Conservation (phyloP, 305 asterid species). For the Fraxinus floribunda region DNA sequence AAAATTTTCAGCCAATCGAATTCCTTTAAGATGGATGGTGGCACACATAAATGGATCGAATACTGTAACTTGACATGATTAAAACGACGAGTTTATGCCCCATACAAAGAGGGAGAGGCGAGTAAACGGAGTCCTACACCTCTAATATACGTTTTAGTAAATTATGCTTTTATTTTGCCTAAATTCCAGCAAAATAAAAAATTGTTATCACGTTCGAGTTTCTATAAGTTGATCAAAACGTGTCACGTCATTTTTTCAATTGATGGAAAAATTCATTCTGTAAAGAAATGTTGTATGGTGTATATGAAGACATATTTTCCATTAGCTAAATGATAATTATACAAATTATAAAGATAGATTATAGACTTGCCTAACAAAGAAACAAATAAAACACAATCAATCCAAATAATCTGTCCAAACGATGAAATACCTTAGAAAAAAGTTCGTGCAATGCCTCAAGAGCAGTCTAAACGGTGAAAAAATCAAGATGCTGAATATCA, state of each 20-base stretch:
- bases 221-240: no score
- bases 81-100: neutral
- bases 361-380: neutral
- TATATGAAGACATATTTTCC: neutral
- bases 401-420: neutral
- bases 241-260: no score
- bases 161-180: no score
- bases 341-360: neutral
- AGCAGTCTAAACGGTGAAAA: neutral
- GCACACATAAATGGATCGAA: neutral
- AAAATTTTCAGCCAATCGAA: neutral
- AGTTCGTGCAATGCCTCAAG: neutral
- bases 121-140: neutral
- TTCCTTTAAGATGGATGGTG: neutral
- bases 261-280: no score
- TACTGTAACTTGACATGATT: no score
- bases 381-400: neutral
- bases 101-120: neutral
- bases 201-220: no score
- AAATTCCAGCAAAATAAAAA: no score
- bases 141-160: neutral
- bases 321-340: neutral
- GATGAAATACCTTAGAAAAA: neutral
- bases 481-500: neutral
- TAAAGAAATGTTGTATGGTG: neutral